Conservation (phyloP, 371 early-diverging fungal species). For the Paraphysoderma sedebokerense region DNA sequence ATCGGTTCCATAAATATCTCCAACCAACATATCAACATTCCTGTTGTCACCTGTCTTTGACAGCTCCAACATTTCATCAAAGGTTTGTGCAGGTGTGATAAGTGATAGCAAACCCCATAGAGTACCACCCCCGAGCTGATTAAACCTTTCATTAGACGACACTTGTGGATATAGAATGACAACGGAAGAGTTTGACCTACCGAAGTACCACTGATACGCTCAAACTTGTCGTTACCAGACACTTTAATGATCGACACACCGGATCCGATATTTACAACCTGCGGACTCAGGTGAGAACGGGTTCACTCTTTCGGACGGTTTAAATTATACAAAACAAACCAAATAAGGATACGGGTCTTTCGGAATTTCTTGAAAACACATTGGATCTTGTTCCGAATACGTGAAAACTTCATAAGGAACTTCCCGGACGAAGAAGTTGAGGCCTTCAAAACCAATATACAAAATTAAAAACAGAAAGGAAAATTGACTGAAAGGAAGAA, state of each 20-base stretch:
- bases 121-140: conserved; percentile 97
- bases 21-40: conserved; percentile 85
- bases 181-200: too few relatives aligned
- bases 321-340: conserved; percentile 18
- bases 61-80: conserved; percentile 91
- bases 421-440: conserved; percentile 81
- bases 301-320: not conserved
- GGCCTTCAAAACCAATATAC: conserved; percentile 23
- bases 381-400: conserved; percentile 56
- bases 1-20: conserved; percentile 89
- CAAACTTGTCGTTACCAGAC: conserved; percentile 53
- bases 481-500: not conserved
- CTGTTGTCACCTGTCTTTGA: conserved; percentile 81
- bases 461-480: not conserved
- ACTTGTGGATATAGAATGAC: too few relatives aligned
- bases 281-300: not conserved
- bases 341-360: conserved; percentile 58
- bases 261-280: conserved; percentile 80
- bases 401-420: conserved; percentile 93
- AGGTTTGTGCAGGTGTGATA: conserved; percentile 46
- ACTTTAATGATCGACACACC: conserved; percentile 81
- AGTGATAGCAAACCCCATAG: conserved; percentile 84
- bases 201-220: conserved; percentile 83
- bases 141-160: too few relatives aligned
- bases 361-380: conserved; percentile 61